These are phyloP conservation scores for Acorus gramineus DNA, from an alignment of 106 monocot genomes.

Conservation along the genomic window DNA sequence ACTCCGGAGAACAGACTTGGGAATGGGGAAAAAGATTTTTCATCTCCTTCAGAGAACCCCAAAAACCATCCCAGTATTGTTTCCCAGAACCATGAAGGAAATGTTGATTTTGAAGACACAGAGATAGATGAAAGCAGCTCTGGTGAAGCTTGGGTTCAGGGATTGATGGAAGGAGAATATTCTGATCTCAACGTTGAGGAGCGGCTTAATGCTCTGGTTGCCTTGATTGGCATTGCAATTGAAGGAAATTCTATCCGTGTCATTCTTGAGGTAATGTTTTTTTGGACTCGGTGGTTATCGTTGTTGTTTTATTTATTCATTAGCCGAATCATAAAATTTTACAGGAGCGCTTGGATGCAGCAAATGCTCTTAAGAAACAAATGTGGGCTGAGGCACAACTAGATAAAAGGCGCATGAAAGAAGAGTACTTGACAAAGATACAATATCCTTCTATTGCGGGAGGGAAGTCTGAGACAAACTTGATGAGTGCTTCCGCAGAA, in stretches of 20 bases:
- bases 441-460: constrained; percentile 43
- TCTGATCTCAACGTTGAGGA: constrained; percentile 87
- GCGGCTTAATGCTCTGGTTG: constrained; percentile 87
- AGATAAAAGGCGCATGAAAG: constrained; percentile 87
- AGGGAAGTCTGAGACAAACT: constrained; percentile 37
- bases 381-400: constrained; percentile 96
- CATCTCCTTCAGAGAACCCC: constrained; percentile 16
- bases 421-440: constrained; percentile 56
- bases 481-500: constrained; percentile 22
- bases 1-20: constrained; percentile 11
- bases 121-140: constrained; percentile 79
- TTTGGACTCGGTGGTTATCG: not conserved
- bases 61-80: constrained; percentile 1
- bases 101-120: constrained; percentile 32
- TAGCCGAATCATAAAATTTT: constrained; percentile 8
- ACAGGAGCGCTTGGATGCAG: constrained; percentile 96
- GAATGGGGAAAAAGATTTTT: constrained; percentile 20
- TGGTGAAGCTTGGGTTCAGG: constrained; percentile 85
- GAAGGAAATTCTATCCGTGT: constrained; percentile 87
- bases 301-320: not conserved
- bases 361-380: constrained; percentile 94
- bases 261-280: constrained; percentile 66
- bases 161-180: constrained; percentile 83
- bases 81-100: constrained; percentile 23
- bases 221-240: constrained; percentile 72